phyloP scores from a whole-genome alignment of 2,329 filamentous ascomycete species.

The Neocucurbitaria cava region DNA sequence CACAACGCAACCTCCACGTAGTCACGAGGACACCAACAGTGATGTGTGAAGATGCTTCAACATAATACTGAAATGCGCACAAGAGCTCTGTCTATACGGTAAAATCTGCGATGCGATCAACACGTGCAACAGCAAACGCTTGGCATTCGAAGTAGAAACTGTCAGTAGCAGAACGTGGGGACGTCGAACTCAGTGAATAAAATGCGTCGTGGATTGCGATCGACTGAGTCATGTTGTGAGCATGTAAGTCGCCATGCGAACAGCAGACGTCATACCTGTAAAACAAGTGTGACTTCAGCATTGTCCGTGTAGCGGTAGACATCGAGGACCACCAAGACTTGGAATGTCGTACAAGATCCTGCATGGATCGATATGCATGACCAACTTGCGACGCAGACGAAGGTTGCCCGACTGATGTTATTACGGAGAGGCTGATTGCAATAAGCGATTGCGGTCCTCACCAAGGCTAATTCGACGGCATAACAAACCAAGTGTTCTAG shows the following conservation, averaged over 20 bases:
- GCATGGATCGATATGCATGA: background rate
- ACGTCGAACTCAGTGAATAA: background rate
- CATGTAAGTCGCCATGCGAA: background rate
- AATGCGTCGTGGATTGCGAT: background rate
- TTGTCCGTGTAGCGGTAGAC: background rate
- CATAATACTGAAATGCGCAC: background rate
- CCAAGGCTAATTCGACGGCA: no score
- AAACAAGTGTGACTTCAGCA: background rate
- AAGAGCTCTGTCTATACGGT: background rate
- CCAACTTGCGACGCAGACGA: background rate
- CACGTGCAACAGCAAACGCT: background rate
- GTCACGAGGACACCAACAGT: background rate
- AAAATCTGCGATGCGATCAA: background rate
- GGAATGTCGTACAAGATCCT: background rate
- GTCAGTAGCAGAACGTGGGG: slow-evolving; percentile 6
- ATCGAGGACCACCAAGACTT: background rate
- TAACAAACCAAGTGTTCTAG: no score
- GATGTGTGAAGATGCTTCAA: background rate
- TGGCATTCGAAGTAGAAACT: slow-evolving; percentile 7
- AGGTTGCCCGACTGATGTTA: background rate
- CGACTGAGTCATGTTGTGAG: background rate
- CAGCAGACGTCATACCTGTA: background rate
- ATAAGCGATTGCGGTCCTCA: no score
- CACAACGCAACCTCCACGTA: background rate
- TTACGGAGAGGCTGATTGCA: no score